Percentiles rank a stretch among this genome's conserved stretches.
Evolutionary conservation across 441 rosid species (phyloP).

Genomic region (Erodium texanum): DNA sequence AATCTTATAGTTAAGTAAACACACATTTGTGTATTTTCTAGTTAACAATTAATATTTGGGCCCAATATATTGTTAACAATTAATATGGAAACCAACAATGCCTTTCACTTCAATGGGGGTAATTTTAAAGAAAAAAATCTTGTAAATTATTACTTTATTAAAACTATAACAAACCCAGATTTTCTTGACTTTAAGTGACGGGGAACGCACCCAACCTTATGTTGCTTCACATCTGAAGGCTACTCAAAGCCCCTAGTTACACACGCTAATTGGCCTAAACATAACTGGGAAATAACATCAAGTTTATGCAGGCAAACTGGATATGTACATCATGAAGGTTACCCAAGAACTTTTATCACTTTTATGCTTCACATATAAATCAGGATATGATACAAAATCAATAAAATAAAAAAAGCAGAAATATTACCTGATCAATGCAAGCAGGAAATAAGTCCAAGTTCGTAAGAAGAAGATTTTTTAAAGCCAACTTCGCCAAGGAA

Average conservation of each 20-base stretch:
- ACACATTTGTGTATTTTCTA: neutral
- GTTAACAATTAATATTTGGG: neutral
- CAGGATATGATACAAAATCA: slow-evolving; percentile 2
- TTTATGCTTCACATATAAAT: neutral
- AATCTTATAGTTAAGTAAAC: neutral
- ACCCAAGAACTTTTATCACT: neutral
- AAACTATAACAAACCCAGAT: no score
- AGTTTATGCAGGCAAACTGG: neutral
- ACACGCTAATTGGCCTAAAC: no score
- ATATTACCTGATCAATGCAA: slow-evolving; percentile 93
- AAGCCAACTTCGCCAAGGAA: slow-evolving; percentile 86
- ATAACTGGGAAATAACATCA: no score
- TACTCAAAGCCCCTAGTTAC: neutral
- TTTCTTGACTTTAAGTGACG: no score
- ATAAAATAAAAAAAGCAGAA: slow-evolving; percentile 17
- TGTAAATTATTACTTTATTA: no score
- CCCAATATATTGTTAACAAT: neutral
- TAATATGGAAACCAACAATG: no score
- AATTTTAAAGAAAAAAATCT: no score
- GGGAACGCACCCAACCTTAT: no score
- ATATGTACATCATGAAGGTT: neutral
- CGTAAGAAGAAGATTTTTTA: slow-evolving; percentile 93
- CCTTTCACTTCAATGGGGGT: no score
- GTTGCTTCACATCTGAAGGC: no score
- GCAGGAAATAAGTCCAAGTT: slow-evolving; percentile 97